Percentiles rank a stretch among this genome's conserved stretches.
Conservation (phyloP, 164 flowering plant genomes). For the Stephania japonica region DNA sequence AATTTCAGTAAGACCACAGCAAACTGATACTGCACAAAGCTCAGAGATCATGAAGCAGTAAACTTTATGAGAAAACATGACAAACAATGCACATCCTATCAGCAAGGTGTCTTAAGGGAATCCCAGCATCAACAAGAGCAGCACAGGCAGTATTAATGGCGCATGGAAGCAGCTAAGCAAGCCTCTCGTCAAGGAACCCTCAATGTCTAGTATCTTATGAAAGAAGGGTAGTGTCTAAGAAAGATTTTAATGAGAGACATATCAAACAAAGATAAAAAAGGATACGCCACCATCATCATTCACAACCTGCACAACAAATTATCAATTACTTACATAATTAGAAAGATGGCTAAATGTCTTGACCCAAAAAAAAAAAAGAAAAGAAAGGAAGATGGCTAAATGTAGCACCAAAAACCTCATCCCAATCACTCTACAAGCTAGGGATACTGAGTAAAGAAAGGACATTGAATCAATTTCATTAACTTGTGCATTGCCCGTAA, state of each 20-base stretch:
- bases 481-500: too few relatives aligned
- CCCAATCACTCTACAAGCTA: too few relatives aligned
- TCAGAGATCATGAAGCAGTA: not conserved
- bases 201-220: not conserved
- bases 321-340: too few relatives aligned
- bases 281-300: conserved; percentile 98
- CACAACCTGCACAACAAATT: conserved; percentile 61
- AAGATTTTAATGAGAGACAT: not conserved
- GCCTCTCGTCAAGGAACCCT: conserved; percentile 31
- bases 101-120: conserved; percentile 87
- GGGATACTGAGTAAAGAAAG: too few relatives aligned
- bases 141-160: conserved; percentile 91
- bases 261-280: conserved; percentile 22
- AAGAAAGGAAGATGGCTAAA: too few relatives aligned
- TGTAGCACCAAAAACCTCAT: too few relatives aligned
- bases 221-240: too few relatives aligned
- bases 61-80: not conserved
- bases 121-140: conserved; percentile 94
- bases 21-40: conserved; percentile 59
- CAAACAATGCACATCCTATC: conserved; percentile 36
- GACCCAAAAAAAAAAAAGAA: too few relatives aligned
- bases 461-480: too few relatives aligned
- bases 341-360: too few relatives aligned
- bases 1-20: conserved; percentile 58
- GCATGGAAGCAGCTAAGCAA: conserved; percentile 76